A percentile compares a stretch with the other conserved stretches of the same genome.
Conservation (phyloP, 164 flowering plant genomes). For the Cinnamomum micranthum region DNA sequence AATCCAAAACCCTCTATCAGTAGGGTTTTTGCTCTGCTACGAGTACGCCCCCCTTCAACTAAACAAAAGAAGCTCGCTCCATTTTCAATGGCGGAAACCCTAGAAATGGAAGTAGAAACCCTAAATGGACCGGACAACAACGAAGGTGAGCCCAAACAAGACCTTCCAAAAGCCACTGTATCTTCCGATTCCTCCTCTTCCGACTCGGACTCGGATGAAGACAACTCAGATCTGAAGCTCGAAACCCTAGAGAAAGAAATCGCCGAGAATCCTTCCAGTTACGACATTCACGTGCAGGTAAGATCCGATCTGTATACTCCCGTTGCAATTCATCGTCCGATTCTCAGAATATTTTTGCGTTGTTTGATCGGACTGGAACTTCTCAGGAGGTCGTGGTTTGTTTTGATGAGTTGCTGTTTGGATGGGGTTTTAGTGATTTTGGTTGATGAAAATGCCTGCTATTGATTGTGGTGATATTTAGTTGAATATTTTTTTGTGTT, state of each 20-base stretch:
- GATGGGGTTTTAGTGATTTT: neutral
- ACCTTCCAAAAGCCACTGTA: slow-evolving; percentile 19
- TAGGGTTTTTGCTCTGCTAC: too few species aligned
- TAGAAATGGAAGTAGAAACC: slow-evolving; percentile 7
- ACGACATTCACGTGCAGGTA: slow-evolving; percentile 73
- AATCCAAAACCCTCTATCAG: too few species aligned
- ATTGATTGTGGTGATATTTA: neutral
- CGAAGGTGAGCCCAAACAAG: slow-evolving; percentile 3
- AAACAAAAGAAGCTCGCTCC: too few species aligned
- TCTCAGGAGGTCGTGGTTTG: too few species aligned
- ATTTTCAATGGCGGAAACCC: slow-evolving; percentile 24
- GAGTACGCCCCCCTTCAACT: too few species aligned
- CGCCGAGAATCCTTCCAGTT: slow-evolving; percentile 51
- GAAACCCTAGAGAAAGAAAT: slow-evolving; percentile 55
- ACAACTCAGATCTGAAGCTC: slow-evolving; percentile 31
- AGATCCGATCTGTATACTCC: too few species aligned
- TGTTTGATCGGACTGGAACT: too few species aligned
- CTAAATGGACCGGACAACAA: slow-evolving; percentile 5
- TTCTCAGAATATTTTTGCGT: too few species aligned
- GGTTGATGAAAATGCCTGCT: neutral
- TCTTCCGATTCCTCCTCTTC: slow-evolving; percentile 3
- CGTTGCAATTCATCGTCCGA: too few species aligned
- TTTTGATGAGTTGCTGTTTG: too few species aligned
- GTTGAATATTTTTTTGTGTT: neutral
- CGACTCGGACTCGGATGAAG: slow-evolving; percentile 36